Conservation (phyloP, 2,329 filamentous ascomycete genomes). For the Xylaria polymorpha region DNA sequence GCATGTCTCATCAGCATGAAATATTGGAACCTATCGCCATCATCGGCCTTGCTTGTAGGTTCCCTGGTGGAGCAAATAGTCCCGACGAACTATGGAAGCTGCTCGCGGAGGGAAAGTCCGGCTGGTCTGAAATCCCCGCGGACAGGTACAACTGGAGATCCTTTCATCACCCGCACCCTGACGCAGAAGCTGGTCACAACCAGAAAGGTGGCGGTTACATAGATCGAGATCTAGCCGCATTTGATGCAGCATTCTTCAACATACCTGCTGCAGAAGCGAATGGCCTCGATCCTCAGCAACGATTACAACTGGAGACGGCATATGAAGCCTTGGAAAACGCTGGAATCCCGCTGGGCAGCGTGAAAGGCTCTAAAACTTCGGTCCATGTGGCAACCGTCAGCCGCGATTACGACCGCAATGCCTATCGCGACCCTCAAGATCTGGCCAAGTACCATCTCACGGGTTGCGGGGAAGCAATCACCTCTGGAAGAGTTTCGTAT, state of each 20-base stretch:
- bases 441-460: background rate
- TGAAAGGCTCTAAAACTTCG: background rate
- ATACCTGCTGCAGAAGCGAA: background rate
- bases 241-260: background rate
- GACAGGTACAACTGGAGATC: background rate
- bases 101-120: background rate
- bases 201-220: background rate
- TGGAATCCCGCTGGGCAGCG: background rate
- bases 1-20: too few relatives aligned
- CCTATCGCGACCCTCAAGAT: background rate
- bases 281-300: slow-evolving; percentile 36
- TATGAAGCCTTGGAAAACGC: slow-evolving; percentile 37
- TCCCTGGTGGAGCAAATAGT: background rate
- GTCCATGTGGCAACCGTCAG: background rate
- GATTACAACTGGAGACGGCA: slow-evolving; percentile 31
- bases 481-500: slow-evolving; percentile 39
- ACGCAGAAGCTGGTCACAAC: background rate
- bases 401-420: background rate
- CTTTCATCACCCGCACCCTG: background rate
- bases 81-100: background rate
- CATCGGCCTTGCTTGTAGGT: background rate
- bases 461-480: background rate
- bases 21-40: background rate
- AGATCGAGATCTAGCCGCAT: background rate
- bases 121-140: background rate